Evolutionary conservation across 2,329 filamentous ascomycete genomes (phyloP), one percentile per base, ranked within the genome.

Genomic region (Fusarium poae): DNA sequence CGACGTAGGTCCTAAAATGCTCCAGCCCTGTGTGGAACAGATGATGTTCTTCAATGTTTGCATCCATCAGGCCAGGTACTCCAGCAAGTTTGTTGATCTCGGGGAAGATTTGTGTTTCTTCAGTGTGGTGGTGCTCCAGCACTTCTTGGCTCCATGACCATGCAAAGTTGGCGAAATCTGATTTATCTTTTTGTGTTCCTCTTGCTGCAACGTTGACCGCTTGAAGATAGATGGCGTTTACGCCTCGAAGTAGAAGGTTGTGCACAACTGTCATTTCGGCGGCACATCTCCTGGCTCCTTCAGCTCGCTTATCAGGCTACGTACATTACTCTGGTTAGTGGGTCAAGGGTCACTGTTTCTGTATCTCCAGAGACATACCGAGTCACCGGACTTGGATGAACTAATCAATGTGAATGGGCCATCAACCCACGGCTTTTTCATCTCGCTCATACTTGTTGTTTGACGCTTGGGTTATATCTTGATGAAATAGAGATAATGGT

Each of bases 41-140:
- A 11, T 75, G 72, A 62, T 83, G 82, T 53, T 84, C 81, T 20
- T 77, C 76, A 5, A 83, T 72, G 62, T 81, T 83, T 44, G 59
- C 69, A 16, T 80, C 79, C 80, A 83, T 82, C 25, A 82, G 62
- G 1, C 78, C 79, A 39, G 72, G 67, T 13, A 78, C 75, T 0
- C 77, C 79, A 5, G 76, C 63, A 23, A 79, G 55, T 35, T 71
- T 59, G 60, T 82, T 78, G 13, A 83, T 74, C 4, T 72, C 70
- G 0, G 80, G 79, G 62, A 84, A 83, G 40, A 82, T 73, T 25
- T 65, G 37, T 3, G 61, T 66, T 52, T 84, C 82, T 61, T 84
- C 82, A 0, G 65, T 55, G 1, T 74, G 54, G 60, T 84, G 81
- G 62, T 84, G 82, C 15, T 77, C 67, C 34, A 78, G 63, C 3